Base-by-base conservation (phyloP, 2,329 filamentous ascomycete genomes). In the Curvularia lunata region DNA sequence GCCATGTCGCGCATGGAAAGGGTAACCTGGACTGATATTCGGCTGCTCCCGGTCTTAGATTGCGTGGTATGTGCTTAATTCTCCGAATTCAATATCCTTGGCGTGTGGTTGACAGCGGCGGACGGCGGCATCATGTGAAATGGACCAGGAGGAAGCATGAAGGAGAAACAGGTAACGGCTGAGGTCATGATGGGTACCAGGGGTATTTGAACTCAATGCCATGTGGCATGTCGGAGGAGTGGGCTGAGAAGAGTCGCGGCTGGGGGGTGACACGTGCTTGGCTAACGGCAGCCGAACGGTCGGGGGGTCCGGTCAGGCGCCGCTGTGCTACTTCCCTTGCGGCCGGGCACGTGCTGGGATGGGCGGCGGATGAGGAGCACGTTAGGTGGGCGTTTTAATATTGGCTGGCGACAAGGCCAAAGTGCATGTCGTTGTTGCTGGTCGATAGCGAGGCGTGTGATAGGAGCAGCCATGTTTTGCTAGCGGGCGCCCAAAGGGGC, bases 1-100 rank as follows among this genome's bases (percentile, higher is more conserved):
- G n/a, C 25, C 25, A 27, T 40, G 50, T 38, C 40, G 18, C 32
- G 9, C 28, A 43, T 30, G 28, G 37, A 45, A 57, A 27, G 54
- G 50, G 27, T 54, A 57, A 45, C 48, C 53, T 56, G 47, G 49
- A 25, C 21, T 41, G 27, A 48, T 41, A 28, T 41, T 41, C 56
- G 56, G 56, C 56, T 58, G 40, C 56, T 58, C 56, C 56, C 56
- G 52, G 42, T 58, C 46, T 47, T 55, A 19, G 52, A 43, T 47
- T 41, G 42, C 32, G 34, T 43, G 38, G 51, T 12, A 47, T 55
- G 52, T 55, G 56, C 52, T 48, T 55, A 42, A 58, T 51, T 55
- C 47, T 51, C 52, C 41, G 56, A 41, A 28, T 27, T 32, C 52
- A 54, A 46, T 32, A 34, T 19, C 37, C 40, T 32, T 41, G 40